Evolutionary conservation across 768 basidiomycete genomes (phyloP), one percentile per base, ranked within the genome.

Genomic region (Clitopilus passeckerianus): DNA sequence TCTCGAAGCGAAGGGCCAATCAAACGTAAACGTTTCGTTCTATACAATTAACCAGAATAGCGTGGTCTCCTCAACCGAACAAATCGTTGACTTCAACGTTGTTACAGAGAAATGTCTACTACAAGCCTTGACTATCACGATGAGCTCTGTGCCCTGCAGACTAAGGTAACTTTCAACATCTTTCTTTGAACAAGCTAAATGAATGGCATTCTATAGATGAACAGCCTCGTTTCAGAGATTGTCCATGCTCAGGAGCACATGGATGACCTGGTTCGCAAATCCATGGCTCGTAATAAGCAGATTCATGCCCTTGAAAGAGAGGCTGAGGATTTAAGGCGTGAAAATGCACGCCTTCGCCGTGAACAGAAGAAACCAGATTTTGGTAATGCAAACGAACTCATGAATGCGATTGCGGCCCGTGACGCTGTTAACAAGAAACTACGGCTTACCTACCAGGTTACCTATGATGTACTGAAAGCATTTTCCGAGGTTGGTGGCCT

Each of bases 401-500:
- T 71, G 6, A 70, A 66, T 18, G 71, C 70, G 5, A 61, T 77
- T 58, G 62, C 64, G 30, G 74, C 74, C 34, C 69, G 75, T 43
- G 70, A 73, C 22, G 71, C 66, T 1, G 68, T 69, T 4, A 66
- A 72, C 44, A 65, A 58, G 24, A 76, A 72, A 58, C 60, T 77
- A 65, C 73, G 53, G 59, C 71, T 77, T 53, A 69, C 78, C 27
- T 68, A 72, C 18, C 76, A 71, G 60, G 74, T 81, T 14, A 70
- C 83, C 57, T 64, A 70, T 37, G 74, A 77, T 59, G 67, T 84
- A 27, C 55, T 82, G 15, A 69, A 75, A 27, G 77, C 80, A 59
- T 70, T 72, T 50, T 75, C 77, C 67, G 70, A 77, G 64, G 65
- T 61, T 44, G 57, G 53, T 60, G n/a, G 34, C 27, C 27, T 30